Base-by-base conservation (phyloP, 495 filamentous ascomycete genomes). In the Bacidia rubella region DNA sequence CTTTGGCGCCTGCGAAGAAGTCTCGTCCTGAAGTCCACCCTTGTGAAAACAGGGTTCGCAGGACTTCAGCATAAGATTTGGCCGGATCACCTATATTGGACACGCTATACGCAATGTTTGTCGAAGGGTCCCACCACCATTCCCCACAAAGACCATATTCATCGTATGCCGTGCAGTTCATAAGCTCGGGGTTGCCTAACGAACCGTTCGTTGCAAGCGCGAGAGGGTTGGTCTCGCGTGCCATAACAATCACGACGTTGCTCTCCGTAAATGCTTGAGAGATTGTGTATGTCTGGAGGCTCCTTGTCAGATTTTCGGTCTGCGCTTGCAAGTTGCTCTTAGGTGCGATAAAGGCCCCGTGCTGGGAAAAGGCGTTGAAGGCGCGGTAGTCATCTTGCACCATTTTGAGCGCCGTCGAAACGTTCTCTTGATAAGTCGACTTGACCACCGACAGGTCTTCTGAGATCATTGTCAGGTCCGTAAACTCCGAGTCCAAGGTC, bases 61-160 rank as follows among this genome's bases (percentile, higher is more conserved):
- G n/a, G n/a, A 39, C 32, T 10, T 39, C 32, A n/a, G 9, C 10
- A 39, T 39, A 39, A 10, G 9, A 10, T n/a, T 39, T 39, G 32
- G 10, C 32, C 32, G 32, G 10, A 39, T 39, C 32, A 10, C 32
- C 32, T 9, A 39, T 39, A n/a, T 39, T 39, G 32, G 32, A 39
- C 10, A 39, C 10, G 32, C 32, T n/a, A 39, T 39, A 39, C n/a
- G 32, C 32, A 10, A 39, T 39, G n/a, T 53, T 53, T 11, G 50
- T 53, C 38, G 15, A 24, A 2, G 35, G 20, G 23, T 57, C 55
- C 42, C 52, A 57, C 55, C 55, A 57, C 55, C 55, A 57, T 50
- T 10, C 40, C 38, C 51, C 50, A 24, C 55, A 57, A 26, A 57
- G 38, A 27, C 51, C 51, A 40, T 50, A 57, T 38, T 45, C 17